Evolutionary conservation across 2,329 filamentous ascomycete species (phyloP), one percentile per base, ranked within the genome.

Genomic region (Talaromyces sp.): DNA sequence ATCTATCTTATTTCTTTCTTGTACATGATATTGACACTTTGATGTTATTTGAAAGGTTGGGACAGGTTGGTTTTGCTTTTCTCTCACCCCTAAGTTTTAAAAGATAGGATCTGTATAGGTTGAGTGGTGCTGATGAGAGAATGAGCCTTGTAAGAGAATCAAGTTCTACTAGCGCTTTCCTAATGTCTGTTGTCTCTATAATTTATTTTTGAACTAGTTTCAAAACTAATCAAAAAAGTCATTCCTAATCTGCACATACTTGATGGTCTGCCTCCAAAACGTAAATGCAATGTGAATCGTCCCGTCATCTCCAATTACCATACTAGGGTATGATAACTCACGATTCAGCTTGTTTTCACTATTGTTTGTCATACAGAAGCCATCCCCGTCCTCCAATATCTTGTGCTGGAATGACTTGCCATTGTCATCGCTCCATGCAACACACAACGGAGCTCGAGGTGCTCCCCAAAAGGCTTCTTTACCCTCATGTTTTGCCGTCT

Each of bases 361-460:
- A 61, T 81, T 80, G 65, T 82, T 82, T 0, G 80, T 82, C 71
- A 81, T 75, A 59, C 81, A 82, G 31, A 78, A 81, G 0, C 81
- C 81, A 67, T 82, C 79, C 0, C 80, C 80, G 3, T 80, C 79
- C 50, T 82, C 79, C 0, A 82, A 66, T 4, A 81, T 72, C 19
- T 73, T 76, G 58, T 73, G 73, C 11, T 66, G 73, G 79, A 79
- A 82, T 0, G 73, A 77, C 10, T 72, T 3, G 0, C 79, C 79
- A 9, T 75, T 69, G 61, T 82, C 77, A 4, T 72, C 70, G 61
- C 70, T 72, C 70, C 70, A 72, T 6, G 70, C 70, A 54, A 71
- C 64, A 33, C 59, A 67, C 17, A 72, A 62, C 3, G 70, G 70
- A 15, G 70, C 70, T 17, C 70, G 59, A 7, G 80, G 80, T 0